Conservation (phyloP, 1,139 yeast genomes). For the Suhomyces guaymorum region DNA sequence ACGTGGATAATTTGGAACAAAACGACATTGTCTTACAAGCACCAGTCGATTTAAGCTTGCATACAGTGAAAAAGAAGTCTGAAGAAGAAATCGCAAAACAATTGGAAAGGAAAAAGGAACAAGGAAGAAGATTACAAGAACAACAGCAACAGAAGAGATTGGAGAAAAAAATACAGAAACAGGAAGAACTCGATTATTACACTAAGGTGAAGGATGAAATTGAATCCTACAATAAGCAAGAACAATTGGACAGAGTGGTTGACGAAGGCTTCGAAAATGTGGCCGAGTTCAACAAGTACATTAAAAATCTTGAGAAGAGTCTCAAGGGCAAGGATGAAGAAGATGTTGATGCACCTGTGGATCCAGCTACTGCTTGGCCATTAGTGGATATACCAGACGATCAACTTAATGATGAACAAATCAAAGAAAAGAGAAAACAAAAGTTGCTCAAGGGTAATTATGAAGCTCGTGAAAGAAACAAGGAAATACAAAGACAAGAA, state of each 20-base stretch:
- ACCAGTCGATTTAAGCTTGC: conserved; percentile 56
- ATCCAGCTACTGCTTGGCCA: conserved; percentile 66
- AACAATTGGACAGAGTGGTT: conserved; percentile 50
- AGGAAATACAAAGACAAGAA: conserved; percentile 64
- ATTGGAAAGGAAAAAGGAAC: conserved; percentile 79
- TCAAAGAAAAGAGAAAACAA: conserved; percentile 86
- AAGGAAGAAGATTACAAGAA: conserved; percentile 86
- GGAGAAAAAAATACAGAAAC: conserved; percentile 79
- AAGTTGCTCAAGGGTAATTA: conserved; percentile 78
- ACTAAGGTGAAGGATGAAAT: conserved; percentile 56
- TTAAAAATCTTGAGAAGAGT: conserved; percentile 65
- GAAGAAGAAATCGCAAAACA: conserved; percentile 81
- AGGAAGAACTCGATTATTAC: conserved; percentile 76
- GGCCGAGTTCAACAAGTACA: conserved; percentile 67
- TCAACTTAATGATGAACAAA: conserved; percentile 72
- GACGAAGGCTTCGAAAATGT: conserved; percentile 80
- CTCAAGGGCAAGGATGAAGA: conserved; percentile 53
- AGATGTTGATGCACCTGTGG: conserved; percentile 44
- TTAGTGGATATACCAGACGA: conserved; percentile 82
- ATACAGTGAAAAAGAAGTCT: conserved; percentile 65
- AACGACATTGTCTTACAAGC: conserved; percentile 81
- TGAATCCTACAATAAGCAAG: conserved; percentile 45
- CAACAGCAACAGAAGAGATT: conserved; percentile 85
- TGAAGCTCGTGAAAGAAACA: conserved; percentile 85
- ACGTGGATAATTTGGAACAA: conserved; percentile 61